phyloP scores from a whole-genome alignment of 257 asterid species.

The Nicotiana paniculata region DNA sequence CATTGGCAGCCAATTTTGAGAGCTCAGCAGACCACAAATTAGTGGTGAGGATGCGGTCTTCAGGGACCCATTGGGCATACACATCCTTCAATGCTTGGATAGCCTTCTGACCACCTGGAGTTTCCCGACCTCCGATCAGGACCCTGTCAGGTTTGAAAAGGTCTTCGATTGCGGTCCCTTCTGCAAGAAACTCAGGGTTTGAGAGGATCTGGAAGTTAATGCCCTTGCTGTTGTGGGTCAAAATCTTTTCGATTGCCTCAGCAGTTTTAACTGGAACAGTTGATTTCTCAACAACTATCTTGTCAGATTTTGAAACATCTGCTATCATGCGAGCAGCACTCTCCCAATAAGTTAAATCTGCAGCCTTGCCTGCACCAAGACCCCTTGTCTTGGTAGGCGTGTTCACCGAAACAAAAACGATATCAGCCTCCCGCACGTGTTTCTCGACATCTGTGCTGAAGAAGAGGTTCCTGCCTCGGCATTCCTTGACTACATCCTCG shows the following conservation, averaged over 20 bases:
- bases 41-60: conserved; percentile 18
- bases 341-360: conserved; percentile 28
- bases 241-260: conserved; percentile 26
- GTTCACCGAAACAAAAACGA: conserved; percentile 26
- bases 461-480: conserved; percentile 27
- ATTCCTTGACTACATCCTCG: conserved; percentile 20
- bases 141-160: conserved; percentile 26
- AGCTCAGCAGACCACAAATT: conserved; percentile 31
- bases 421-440: conserved; percentile 23
- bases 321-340: conserved; percentile 32
- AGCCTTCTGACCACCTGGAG: conserved; percentile 23
- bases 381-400: conserved; percentile 28
- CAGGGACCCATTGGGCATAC: conserved; percentile 24
- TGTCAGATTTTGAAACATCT: conserved; percentile 23
- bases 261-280: conserved; percentile 28
- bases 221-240: conserved; percentile 31
- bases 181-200: conserved; percentile 27
- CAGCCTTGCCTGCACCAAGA: conserved; percentile 30
- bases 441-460: conserved; percentile 27
- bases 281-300: conserved; percentile 25
- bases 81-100: conserved; percentile 22
- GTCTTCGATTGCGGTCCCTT: conserved; percentile 24
- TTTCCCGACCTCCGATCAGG: conserved; percentile 26
- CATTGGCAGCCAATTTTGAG: conserved; percentile 26
- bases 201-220: conserved; percentile 28